Evolutionary conservation across 805 yeast genomes (phyloP).

Genomic region (Suhomyces sp.): DNA sequence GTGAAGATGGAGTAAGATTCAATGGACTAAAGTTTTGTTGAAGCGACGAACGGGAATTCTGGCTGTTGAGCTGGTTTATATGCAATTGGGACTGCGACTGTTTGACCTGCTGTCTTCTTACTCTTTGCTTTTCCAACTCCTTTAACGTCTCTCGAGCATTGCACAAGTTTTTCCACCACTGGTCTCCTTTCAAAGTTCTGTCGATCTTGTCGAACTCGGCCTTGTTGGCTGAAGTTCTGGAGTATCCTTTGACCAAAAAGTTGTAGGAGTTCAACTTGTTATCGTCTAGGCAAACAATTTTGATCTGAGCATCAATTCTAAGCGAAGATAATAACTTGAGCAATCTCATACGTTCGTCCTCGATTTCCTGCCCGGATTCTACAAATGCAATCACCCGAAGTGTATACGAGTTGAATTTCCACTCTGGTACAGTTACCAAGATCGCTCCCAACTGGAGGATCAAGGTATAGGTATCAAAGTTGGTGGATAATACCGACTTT

Average conservation of each 20-base stretch:
- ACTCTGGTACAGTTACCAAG: constrained; percentile 85
- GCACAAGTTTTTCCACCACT: constrained; percentile 80
- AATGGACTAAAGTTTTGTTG: constrained; percentile 23
- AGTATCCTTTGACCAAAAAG: constrained; percentile 69
- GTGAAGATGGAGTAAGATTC: constrained; percentile 17
- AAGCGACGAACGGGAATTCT: not conserved
- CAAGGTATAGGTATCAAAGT: constrained; percentile 92
- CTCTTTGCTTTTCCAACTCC: constrained; percentile 32
- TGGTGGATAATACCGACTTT: constrained; percentile 72
- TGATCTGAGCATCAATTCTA: constrained; percentile 79
- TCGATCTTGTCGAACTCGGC: constrained; percentile 45
- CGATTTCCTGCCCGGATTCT: constrained; percentile 66
- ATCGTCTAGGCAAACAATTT: constrained; percentile 65
- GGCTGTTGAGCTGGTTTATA: not conserved
- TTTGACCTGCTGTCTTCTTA: constrained; percentile 3
- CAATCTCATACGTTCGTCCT: constrained; percentile 66
- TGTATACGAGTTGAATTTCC: constrained; percentile 70
- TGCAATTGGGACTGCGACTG: constrained; percentile 3
- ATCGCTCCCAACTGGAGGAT: constrained; percentile 94
- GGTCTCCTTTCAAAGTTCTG: constrained; percentile 52
- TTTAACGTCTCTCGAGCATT: constrained; percentile 49
- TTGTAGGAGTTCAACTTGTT: constrained; percentile 62
- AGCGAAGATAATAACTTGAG: constrained; percentile 63
- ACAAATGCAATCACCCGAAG: constrained; percentile 88
- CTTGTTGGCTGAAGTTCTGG: constrained; percentile 29